Conservation (phyloP, 2,329 filamentous ascomycete genomes). For the Lasiodiplodia hormozganensis region DNA sequence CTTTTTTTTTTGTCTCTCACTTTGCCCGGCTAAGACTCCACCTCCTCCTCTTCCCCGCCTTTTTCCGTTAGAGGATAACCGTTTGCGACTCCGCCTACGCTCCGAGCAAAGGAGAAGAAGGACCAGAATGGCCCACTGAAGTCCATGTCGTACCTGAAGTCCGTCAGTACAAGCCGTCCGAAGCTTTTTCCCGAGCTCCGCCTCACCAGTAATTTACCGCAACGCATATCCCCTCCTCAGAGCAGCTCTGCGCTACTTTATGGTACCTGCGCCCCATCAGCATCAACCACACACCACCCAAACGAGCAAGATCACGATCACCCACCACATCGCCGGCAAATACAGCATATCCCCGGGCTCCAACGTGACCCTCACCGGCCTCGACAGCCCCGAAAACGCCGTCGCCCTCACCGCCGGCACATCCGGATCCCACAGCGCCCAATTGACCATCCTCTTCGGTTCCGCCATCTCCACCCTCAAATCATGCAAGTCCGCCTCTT, state of each 20-base stretch:
- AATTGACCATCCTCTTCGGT: constrained; percentile 62
- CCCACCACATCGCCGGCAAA: constrained; percentile 78
- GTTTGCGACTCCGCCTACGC: constrained; percentile 33
- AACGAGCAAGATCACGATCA: constrained; percentile 34
- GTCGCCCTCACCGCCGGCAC: constrained; percentile 58
- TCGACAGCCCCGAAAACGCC: constrained; percentile 64
- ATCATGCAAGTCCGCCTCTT: constrained; percentile 26
- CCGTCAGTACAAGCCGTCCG: not conserved
- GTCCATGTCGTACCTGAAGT: constrained; percentile 73
- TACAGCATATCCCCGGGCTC: constrained; percentile 81
- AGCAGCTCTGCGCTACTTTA: constrained; percentile 76
- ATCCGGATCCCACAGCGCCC: constrained; percentile 79
- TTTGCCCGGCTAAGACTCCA: too few species aligned
- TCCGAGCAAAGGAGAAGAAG: constrained; percentile 59
- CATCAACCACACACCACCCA: not conserved
- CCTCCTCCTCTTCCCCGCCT: not conserved
- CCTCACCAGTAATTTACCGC: constrained; percentile 77
- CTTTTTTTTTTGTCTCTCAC: too few species aligned
- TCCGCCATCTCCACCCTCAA: constrained; percentile 44
- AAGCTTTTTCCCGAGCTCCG: too few species aligned
- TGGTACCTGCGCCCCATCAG: constrained; percentile 65
- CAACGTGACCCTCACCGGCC: constrained; percentile 71
- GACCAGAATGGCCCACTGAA: constrained; percentile 74
- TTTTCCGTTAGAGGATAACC: not conserved
- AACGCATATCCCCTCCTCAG: constrained; percentile 73